Evolutionary conservation across 2,329 filamentous ascomycete species (phyloP).

Genomic region (Emmonsiellopsis sp.): DNA sequence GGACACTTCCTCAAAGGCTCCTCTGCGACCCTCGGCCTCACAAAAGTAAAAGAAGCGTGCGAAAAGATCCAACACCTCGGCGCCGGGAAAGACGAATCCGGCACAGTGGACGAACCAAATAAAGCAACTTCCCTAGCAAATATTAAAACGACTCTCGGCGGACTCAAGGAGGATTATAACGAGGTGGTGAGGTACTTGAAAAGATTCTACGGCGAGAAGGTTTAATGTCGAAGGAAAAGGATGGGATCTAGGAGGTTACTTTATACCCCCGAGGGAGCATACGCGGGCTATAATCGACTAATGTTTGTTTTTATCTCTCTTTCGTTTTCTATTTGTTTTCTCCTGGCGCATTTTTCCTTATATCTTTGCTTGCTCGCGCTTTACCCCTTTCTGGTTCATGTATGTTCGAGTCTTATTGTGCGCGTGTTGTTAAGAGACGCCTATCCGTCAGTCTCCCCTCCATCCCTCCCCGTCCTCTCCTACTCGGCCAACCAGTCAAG

Average conservation of each 20-base stretch:
- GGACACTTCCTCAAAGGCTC: conserved; percentile 98
- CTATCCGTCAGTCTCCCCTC: no score
- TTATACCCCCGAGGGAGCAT: no score
- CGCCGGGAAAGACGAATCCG: conserved; percentile 69
- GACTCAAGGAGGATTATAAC: conserved; percentile 67
- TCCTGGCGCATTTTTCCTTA: no score
- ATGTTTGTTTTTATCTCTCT: conserved; percentile 6
- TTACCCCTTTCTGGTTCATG: no score
- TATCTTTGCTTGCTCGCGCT: no score
- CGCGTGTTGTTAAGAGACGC: no score
- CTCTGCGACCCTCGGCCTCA: conserved; percentile 83
- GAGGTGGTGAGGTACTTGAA: conserved; percentile 63
- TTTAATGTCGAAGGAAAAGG: conserved; percentile 3
- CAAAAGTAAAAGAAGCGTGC: conserved; percentile 84
- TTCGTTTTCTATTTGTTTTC: no score
- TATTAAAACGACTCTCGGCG: conserved; percentile 60
- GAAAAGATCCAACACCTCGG: conserved; percentile 96
- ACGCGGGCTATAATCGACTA: no score
- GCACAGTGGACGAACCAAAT: conserved; percentile 56
- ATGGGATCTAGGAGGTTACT: neutral
- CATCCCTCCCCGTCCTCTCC: no score
- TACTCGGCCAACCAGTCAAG: no score
- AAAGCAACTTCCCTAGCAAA: conserved; percentile 58
- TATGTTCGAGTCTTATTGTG: no score
- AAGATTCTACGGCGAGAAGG: conserved; percentile 55